These are phyloP conservation scores for Metschnikowia santaceciliae DNA, from an alignment of 805 yeast genomes.

Conservation along the genomic window DNA sequence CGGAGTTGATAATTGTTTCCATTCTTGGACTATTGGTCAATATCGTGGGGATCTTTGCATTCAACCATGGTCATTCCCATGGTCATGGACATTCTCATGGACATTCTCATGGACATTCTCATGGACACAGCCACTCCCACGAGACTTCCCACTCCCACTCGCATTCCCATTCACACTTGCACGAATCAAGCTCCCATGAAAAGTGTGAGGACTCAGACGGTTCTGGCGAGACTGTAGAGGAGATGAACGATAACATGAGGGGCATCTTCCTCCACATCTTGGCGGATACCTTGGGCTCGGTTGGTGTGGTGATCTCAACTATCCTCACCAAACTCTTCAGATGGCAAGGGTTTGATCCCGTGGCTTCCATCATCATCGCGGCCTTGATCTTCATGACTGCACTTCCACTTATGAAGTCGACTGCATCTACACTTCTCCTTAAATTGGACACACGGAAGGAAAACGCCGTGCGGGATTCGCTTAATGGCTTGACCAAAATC, in stretches of 20 bases:
- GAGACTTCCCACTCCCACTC: no score
- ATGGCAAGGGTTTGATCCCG: slow-evolving; percentile 84
- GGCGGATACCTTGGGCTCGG: slow-evolving; percentile 96
- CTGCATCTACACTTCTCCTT: slow-evolving; percentile 69
- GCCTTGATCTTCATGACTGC: slow-evolving; percentile 76
- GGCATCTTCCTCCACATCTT: slow-evolving; percentile 91
- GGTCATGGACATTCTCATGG: slow-evolving; percentile 24
- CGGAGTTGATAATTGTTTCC: slow-evolving; percentile 82
- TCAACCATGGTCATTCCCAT: slow-evolving; percentile 65
- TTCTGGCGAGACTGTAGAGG: slow-evolving; percentile 29
- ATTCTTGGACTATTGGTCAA: slow-evolving; percentile 82
- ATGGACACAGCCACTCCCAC: slow-evolving; percentile 16
- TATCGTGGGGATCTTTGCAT: slow-evolving; percentile 88
- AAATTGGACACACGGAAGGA: slow-evolving; percentile 60
- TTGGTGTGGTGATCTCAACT: slow-evolving; percentile 93
- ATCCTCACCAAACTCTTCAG: slow-evolving; percentile 61
- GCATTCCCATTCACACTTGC: slow-evolving; percentile 5
- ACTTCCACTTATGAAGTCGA: slow-evolving; percentile 74
- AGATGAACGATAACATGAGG: slow-evolving; percentile 70
- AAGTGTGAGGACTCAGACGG: slow-evolving; percentile 3
- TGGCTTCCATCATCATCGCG: slow-evolving; percentile 87
- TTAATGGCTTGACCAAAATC: slow-evolving; percentile 63
- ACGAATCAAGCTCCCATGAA: slow-evolving; percentile 9
- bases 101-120: slow-evolving; percentile 26
- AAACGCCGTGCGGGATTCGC: slow-evolving; percentile 53